A percentile compares a stretch with the other conserved stretches of the same genome.
Evolutionary conservation across 768 basidiomycete species (phyloP).

Genomic region (Russula vinacea): DNA sequence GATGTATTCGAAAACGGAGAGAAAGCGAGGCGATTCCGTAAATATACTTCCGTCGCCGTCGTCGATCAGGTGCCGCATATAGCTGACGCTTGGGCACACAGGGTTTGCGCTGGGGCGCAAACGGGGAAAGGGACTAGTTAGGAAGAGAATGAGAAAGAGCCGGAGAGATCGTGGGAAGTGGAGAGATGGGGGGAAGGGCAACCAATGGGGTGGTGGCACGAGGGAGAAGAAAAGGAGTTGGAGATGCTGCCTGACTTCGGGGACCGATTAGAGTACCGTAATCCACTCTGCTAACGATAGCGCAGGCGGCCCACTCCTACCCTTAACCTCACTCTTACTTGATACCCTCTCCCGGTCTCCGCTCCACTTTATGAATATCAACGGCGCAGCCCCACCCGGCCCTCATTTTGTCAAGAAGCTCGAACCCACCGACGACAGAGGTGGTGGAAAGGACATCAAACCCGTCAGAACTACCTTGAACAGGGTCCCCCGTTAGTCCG

Average conservation of each 20-base stretch:
- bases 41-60: background rate
- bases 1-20: background rate
- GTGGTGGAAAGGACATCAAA: slow-evolving; percentile 57
- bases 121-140: slow-evolving; percentile 3
- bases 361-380: slow-evolving; percentile 30
- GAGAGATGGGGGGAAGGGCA: background rate
- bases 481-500: slow-evolving; percentile 75
- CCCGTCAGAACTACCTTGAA: slow-evolving; percentile 76
- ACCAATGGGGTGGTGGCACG: slow-evolving; percentile 13
- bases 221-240: background rate
- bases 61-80: background rate
- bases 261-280: background rate
- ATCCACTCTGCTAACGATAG: background rate
- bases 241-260: background rate
- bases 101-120: background rate
- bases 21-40: slow-evolving; percentile 1
- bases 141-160: background rate
- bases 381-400: slow-evolving; percentile 22
- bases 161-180: background rate
- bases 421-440: slow-evolving; percentile 50
- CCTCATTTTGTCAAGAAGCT: slow-evolving; percentile 51
- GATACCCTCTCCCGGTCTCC: background rate
- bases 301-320: background rate
- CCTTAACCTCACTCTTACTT: slow-evolving; percentile 19
- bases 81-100: background rate